Evolutionary conservation across 2,329 filamentous ascomycete species (phyloP), one percentile per base, ranked within the genome.

Genomic region (Pseudogymnoascus sp.): DNA sequence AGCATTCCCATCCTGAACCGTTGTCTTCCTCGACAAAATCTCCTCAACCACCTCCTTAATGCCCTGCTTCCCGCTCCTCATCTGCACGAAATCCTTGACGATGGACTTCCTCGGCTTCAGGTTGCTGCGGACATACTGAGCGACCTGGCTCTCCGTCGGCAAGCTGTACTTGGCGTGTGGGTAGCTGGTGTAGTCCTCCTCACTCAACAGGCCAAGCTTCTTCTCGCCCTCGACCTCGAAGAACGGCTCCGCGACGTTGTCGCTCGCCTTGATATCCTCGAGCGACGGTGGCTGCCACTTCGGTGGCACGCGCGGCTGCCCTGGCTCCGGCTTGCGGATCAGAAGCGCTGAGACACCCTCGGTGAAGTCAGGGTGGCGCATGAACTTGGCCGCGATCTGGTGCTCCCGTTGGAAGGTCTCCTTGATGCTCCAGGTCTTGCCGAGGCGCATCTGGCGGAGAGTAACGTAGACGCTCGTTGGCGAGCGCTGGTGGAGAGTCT

Each of bases 321-420:
- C 70, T 11, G 70, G 79, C 61, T 83, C 77, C 50, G 82, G 81
- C 77, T 91, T 91, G 71, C 85, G 82, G 69, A 94, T 83, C 42
- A 99, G 82, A 59, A 88, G 83, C 23, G 91, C 88, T 61, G 85
- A 85, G n/a, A 99, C 93, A 62, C 94, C 94, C 77, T 96, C 91
- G 47, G 86, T 86, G 72, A 99, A 99, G 76, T 99, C 94, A 4
- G 85, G 89, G 74, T 94, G 88, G 63, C 82, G 81, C 93, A 99
- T 97, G 79, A 99, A 97, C 67, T 86, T 84, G 64, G 82, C 79
- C 1, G 93, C 92, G 65, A 99, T 91, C 72, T 88, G 82, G 76
- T 94, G 84, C 78, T 99, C 94, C 66, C 86, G 86, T 72, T 87
- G 80, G 81, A 97, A 99, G 0, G 93, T 87, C 76, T 96, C 84